phyloP scores from a whole-genome alignment of 192 early-diverging fungal genomes.

The Coemansia sp. region DNA sequence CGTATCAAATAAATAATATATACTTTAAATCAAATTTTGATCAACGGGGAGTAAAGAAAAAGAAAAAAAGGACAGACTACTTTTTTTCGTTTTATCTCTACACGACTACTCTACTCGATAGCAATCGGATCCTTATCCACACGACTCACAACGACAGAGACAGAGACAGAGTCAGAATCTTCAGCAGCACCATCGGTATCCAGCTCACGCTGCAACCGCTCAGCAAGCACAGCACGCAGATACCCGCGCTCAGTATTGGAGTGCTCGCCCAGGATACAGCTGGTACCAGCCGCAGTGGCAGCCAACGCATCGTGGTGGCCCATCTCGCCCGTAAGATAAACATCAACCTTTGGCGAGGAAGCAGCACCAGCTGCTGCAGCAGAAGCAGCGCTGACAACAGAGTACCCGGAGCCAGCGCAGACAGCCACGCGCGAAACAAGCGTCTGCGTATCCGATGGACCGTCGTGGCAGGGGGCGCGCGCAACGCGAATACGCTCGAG shows the following conservation, averaged over 20 bases:
- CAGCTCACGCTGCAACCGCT: constrained; percentile 58
- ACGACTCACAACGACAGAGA: constrained; percentile 69
- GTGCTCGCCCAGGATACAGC: constrained; percentile 88
- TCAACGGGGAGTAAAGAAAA: too few species aligned
- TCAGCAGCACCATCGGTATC: constrained; percentile 42
- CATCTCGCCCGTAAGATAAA: constrained; percentile 95
- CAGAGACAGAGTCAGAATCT: background rate
- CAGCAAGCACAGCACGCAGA: constrained; percentile 64
- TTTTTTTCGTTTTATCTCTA: background rate
- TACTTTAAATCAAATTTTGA: too few species aligned
- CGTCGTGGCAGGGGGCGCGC: constrained; percentile 56
- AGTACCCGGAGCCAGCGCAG: constrained; percentile 87
- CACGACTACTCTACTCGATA: constrained; percentile 30
- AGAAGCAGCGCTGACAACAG: constrained; percentile 56
- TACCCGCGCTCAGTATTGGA: constrained; percentile 92
- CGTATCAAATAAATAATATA: too few species aligned
- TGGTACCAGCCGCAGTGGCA: constrained; percentile 70
- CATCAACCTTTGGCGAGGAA: constrained; percentile 58
- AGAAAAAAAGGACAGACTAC: too few species aligned
- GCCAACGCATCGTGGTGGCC: constrained; percentile 92
- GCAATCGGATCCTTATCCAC: constrained; percentile 77
- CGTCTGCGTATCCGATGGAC: constrained; percentile 15
- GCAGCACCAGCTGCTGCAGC: too few species aligned
- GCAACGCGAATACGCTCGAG: constrained; percentile 77
- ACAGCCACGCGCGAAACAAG: constrained; percentile 79